Conservation (phyloP, 2,329 filamentous ascomycete genomes). For the Dactylonectria estremocensis region DNA sequence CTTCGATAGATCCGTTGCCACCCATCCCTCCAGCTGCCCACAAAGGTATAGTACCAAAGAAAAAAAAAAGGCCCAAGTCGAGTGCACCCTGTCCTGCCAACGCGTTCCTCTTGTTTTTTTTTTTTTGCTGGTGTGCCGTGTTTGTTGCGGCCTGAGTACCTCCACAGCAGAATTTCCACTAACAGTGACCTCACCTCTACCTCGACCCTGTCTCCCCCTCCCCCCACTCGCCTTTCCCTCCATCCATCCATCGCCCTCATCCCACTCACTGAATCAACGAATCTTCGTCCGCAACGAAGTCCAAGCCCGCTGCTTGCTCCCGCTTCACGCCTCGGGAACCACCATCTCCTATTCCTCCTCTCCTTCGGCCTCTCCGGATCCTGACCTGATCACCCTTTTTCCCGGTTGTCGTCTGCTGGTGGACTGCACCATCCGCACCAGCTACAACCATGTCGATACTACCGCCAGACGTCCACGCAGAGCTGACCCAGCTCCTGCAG, state of each 20-base stretch:
- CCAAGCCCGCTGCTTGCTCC: slow-evolving; percentile 36
- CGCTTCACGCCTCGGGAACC: slow-evolving; percentile 27
- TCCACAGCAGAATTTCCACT: slow-evolving; percentile 8
- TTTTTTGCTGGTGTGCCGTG: neutral
- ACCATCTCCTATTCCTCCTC: slow-evolving; percentile 15
- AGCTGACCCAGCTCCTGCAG: slow-evolving; percentile 88
- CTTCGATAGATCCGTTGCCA: neutral
- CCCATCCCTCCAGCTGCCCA: slow-evolving; percentile 5
- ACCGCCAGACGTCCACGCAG: slow-evolving; percentile 85
- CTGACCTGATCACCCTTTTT: slow-evolving; percentile 27
- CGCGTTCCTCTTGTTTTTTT: slow-evolving; percentile 26
- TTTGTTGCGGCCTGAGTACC: slow-evolving; percentile 19
- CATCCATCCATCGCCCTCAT: slow-evolving; percentile 43
- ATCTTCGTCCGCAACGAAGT: slow-evolving; percentile 43
- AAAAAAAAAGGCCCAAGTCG: slow-evolving; percentile 6
- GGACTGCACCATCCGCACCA: slow-evolving; percentile 49
- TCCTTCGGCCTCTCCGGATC: slow-evolving; percentile 22
- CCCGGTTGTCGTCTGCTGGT: slow-evolving; percentile 47
- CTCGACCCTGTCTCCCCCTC: slow-evolving; percentile 43
- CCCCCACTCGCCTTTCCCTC: slow-evolving; percentile 47
- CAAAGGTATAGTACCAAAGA: slow-evolving; percentile 11
- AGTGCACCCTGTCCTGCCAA: slow-evolving; percentile 3
- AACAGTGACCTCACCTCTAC: slow-evolving; percentile 13
- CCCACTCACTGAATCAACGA: slow-evolving; percentile 44
- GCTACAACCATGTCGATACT: slow-evolving; percentile 82